phyloP scores from a whole-genome alignment of 1,284 basidiomycete genomes.

The Sporisorium graminicola region DNA sequence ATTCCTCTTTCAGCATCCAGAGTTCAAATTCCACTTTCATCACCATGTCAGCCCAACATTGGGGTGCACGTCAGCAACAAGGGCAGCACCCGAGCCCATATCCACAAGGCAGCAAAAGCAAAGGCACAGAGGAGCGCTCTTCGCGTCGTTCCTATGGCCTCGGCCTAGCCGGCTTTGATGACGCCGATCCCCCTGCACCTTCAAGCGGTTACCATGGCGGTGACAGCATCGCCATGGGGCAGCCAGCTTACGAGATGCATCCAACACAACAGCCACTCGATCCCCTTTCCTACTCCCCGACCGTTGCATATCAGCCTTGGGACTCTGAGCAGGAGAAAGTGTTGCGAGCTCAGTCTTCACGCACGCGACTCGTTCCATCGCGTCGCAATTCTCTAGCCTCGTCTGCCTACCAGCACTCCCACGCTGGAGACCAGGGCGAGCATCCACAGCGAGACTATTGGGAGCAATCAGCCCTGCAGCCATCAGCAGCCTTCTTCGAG shows the following conservation, averaged over 20 bases:
- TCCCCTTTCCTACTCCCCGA: constrained; percentile 26
- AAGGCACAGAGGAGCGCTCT: background rate
- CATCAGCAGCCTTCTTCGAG: constrained; percentile 9
- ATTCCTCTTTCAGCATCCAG: no score
- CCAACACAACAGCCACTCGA: constrained; percentile 26
- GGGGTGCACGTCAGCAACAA: background rate
- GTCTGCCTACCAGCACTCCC: background rate
- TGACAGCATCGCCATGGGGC: constrained; percentile 24
- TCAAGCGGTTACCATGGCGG: background rate
- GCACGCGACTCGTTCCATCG: constrained; percentile 10
- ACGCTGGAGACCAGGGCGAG: background rate
- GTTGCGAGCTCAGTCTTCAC: constrained; percentile 16
- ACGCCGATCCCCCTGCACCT: background rate
- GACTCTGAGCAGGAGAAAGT: constrained; percentile 5
- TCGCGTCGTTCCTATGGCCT: constrained; percentile 6
- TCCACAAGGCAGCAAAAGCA: no score
- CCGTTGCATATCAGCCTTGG: constrained; percentile 24
- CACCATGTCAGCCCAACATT: background rate
- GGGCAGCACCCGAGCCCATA: background rate
- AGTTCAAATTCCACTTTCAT: no score
- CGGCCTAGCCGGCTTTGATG: constrained; percentile 1
- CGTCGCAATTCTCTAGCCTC: constrained; percentile 5
- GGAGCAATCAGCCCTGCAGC: constrained; percentile 24
- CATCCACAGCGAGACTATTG: constrained; percentile 19
- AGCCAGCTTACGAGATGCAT: constrained; percentile 22